Evolutionary conservation across 345 rosid species (phyloP), one percentile per base, ranked within the genome.

Genomic region (Salix udensis): DNA sequence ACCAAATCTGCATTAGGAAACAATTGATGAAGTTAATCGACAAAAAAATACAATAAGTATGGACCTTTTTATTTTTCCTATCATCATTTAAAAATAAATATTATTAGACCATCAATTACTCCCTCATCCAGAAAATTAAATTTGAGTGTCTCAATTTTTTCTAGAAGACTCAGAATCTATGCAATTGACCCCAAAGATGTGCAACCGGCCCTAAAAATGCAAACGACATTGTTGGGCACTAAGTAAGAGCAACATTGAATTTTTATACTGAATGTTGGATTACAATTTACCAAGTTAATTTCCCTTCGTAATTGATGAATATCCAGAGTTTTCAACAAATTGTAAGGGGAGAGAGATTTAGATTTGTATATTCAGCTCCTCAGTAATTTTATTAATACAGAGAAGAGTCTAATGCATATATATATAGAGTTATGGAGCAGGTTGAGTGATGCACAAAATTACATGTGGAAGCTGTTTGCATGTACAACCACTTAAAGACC

Each of bases 1-100:
- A 88, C 93, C 89, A 94, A 84, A 82, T 92, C 98, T 94, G 90
- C 85, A 72, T 39, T 4, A 23, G 30, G 62, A 67, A 67, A 70
- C 31, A 62, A 60, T 18, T 36, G 19, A 31, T 42, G 24, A 55
- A 39, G 68, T 55, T 30, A 71, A 39, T 31, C n/a, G 37, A 30
- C 44, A 12, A 73, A 69, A 26, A 31, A 40, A 7, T 21, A 9
- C 61, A 15, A 70, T 2, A 7, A 48, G 73, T 34, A 30, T 6
- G 2, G 10, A 72, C 18, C 6, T 34, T 26, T 26, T 31, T 46
- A 6, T 10, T 64, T 21, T 58, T 6, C 42, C 28, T 71, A 53
- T 23, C 19, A 16, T 8, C 39, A 21, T 11, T 0, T 50, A 9
- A 72, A 23, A 21, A 62, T 10, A 10, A 34, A 67, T 55, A 16